A percentile compares a stretch with the other conserved stretches of the same genome.
phyloP scores from a whole-genome alignment of 1,284 basidiomycete genomes.

The Puccinia novopanici region DNA sequence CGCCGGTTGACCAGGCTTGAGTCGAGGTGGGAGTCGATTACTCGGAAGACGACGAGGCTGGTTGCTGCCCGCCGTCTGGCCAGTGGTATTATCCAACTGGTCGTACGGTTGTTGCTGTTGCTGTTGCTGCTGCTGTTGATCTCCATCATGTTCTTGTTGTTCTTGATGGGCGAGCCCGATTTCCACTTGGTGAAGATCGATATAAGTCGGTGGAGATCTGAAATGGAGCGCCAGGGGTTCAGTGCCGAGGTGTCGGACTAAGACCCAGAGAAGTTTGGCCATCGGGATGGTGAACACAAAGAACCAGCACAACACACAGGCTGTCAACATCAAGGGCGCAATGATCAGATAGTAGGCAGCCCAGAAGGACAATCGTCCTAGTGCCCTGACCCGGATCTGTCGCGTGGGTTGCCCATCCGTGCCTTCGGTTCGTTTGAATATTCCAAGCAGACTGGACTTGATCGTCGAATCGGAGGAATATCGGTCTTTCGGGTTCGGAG shows the following conservation, averaged over 20 bases:
- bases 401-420: constrained; percentile 54
- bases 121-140: neutral
- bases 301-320: constrained; percentile 87
- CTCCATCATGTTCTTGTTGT: constrained; percentile 54
- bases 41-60: constrained; percentile 49
- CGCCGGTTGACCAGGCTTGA: constrained; percentile 72
- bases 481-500: constrained; percentile 52
- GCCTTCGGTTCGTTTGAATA: constrained; percentile 58
- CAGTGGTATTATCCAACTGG: constrained; percentile 47
- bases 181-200: constrained; percentile 55
- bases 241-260: constrained; percentile 78
- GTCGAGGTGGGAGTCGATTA: constrained; percentile 63
- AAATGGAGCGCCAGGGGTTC: constrained; percentile 87
- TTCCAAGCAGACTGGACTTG: constrained; percentile 33
- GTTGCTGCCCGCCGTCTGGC: constrained; percentile 48
- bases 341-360: constrained; percentile 73
- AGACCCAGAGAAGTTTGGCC: constrained; percentile 93
- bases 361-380: constrained; percentile 74
- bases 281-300: constrained; percentile 93
- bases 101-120: constrained; percentile 25
- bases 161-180: constrained; percentile 54
- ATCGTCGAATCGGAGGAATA: constrained; percentile 54
- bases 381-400: constrained; percentile 58
- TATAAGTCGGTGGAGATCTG: constrained; percentile 72
- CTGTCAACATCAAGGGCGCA: constrained; percentile 81